These are phyloP conservation scores for Pyrenochaeta sp. DNA, from an alignment of 2,329 filamentous ascomycete species.

Conservation along the genomic window DNA sequence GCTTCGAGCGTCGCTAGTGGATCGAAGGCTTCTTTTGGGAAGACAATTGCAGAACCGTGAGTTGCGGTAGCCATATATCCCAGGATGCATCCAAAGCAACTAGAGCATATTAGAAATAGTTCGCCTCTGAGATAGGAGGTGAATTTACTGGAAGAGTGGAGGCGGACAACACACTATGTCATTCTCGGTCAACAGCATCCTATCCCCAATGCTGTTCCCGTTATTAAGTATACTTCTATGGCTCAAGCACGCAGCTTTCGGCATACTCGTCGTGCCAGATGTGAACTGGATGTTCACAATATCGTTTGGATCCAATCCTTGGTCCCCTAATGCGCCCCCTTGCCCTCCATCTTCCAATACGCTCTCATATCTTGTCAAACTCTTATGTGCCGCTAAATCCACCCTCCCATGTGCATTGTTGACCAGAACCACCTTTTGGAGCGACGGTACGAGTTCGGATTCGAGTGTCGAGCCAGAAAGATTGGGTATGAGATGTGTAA, in stretches of 20 bases:
- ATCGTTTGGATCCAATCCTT: constrained; percentile 68
- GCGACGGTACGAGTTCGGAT: constrained; percentile 70
- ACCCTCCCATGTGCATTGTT: constrained; percentile 74
- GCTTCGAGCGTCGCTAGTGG: constrained; percentile 73
- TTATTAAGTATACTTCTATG: constrained; percentile 94
- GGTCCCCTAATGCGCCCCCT: constrained; percentile 54
- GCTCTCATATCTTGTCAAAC: constrained; percentile 54
- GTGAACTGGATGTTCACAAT: constrained; percentile 97
- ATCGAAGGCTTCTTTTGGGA: constrained; percentile 88
- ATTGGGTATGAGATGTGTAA: constrained; percentile 63
- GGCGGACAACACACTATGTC: constrained; percentile 76
- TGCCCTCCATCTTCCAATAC: constrained; percentile 57
- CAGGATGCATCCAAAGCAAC: constrained; percentile 87
- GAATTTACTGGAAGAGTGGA: constrained; percentile 58
- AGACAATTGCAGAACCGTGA: constrained; percentile 80
- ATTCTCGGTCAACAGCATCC: constrained; percentile 78
- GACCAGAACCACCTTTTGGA: constrained; percentile 77
- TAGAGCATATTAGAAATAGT: constrained; percentile 19
- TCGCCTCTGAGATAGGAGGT: neutral
- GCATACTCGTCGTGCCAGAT: constrained; percentile 88
- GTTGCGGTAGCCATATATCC: constrained; percentile 98
- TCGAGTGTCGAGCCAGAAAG: constrained; percentile 55
- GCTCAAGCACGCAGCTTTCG: constrained; percentile 89
- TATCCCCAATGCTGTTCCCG: constrained; percentile 80
- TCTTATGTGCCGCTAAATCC: constrained; percentile 48